Evolutionary conservation across 2,329 filamentous ascomycete genomes (phyloP), one percentile per base, ranked within the genome.

Genomic region (Pseudonectria buxi): DNA sequence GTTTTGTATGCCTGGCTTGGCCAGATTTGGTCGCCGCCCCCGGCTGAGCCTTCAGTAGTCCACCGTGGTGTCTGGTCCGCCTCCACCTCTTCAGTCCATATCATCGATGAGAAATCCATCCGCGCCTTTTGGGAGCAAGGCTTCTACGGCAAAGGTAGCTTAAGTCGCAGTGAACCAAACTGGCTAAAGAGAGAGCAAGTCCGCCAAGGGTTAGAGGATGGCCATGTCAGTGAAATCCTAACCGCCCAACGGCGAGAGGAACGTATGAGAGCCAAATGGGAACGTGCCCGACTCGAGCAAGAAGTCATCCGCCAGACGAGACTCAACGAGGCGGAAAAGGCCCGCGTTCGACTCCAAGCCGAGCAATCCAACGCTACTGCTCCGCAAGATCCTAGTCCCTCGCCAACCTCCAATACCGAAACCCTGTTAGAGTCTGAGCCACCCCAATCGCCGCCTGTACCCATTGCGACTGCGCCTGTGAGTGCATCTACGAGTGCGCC

Each of bases 81-180:
- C 2, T 76, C 82, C 37, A 94, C 87, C 4, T 78, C 81, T 22
- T 92, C 88, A 1, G 75, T 98, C 12, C 86, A 95, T 56, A 72
- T 98, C 37, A 86, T 78, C 13, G 83, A 95, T 57, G 69, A 78
- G 16, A 70, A 72, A 36, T 81, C 86, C 4, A 81, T 94, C 43
- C 74, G 83, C 36, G 86, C 82, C 2, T 63, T 98, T 15, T 98
- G 94, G 92, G 86, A 95, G 61, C 86, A 94, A 65, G 92, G 92
- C 5, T 98, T 98, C 63, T 98, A 90, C 61, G 94, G 94, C 31
- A 95, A 95, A 61, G 92, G 92, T 29, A 90, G 71, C 50, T 68
- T 96, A 39, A 95, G 89, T 65, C 79, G 94, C 51, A 95, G 89
- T 68, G 90, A 98, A 59, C 90, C 90, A 3, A 92, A 81, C 49